Evolutionary conservation across 2,329 filamentous ascomycete genomes (phyloP), one percentile per base, ranked within the genome.

Genomic region (Botrytis medusae): DNA sequence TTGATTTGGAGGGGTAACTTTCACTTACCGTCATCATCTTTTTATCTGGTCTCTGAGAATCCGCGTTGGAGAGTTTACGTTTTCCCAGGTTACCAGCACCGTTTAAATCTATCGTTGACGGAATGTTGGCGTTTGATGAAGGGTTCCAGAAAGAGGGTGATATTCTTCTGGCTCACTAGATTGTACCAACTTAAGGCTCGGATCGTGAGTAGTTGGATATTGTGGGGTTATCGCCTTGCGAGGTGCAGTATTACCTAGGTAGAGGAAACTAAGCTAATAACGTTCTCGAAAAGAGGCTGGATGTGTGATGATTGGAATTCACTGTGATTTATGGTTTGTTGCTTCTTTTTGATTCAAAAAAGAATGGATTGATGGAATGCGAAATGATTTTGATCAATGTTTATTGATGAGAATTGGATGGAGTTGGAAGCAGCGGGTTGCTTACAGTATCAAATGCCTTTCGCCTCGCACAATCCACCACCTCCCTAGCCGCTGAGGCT

Each of bases 51-150:
- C 85, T 85, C 82, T 85, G 83, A 82, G 84, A 82, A 81, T 89
- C 88, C 84, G 87, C 87, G 84, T 85, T 84, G 77, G 89, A 91
- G 79, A 89, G 84, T 84, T 89, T 91, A 83, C 89, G 89, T 85
- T 91, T 91, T 86, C 88, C 88, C 87, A 88, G 87, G 83, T 88
- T 88, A 84, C 77, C 80, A 77, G 76, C 76, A 69, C 76, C 77
- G 74, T 77, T 74, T 67, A 71, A 20, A 44, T 74, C 69, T 61
- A 77, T 73, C 73, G 77, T 76, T 69, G 79, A 78, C 72, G 79
- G 75, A 80, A 81, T 81, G 44, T 76, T 79, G 79, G 73, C 78
- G 79, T 79, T 77, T 79, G 74, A 68, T 69, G 57, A 57, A 60
- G 63, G 46, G 69, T 76, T 71, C 74, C 73, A 77, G 74, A 59